Evolutionary conservation across 306 rosid species (phyloP).

Genomic region (Begonia peltatifolia): DNA sequence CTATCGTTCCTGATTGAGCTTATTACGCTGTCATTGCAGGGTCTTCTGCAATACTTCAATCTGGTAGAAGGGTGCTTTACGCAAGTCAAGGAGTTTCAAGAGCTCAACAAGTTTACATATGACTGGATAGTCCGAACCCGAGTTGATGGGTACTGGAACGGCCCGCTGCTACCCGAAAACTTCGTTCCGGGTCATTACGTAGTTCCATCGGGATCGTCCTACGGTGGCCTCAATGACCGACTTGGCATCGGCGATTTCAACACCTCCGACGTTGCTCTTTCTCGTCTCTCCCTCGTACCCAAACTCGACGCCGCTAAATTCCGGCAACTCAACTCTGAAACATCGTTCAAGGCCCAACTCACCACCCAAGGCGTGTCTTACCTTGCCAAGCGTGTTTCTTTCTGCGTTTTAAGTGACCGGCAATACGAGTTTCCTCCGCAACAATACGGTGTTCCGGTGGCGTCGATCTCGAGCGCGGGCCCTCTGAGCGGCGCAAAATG

Average conservation of each 20-base stretch:
- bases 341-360: constrained; percentile 70
- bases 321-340: constrained; percentile 55
- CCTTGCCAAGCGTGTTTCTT: constrained; percentile 35
- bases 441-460: constrained; percentile 71
- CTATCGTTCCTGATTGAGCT: background rate
- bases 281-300: constrained; percentile 55
- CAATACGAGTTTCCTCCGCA: constrained; percentile 44
- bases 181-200: constrained; percentile 39
- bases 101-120: constrained; percentile 38
- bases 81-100: constrained; percentile 39
- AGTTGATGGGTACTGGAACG: constrained; percentile 80
- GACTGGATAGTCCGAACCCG: constrained; percentile 90
- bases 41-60: constrained; percentile 66
- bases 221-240: constrained; percentile 78
- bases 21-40: constrained; percentile 23
- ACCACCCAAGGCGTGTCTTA: constrained; percentile 22
- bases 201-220: constrained; percentile 71
- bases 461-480: constrained; percentile 55
- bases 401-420: constrained; percentile 76
- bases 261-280: constrained; percentile 51
- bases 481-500: constrained; percentile 79
- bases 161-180: constrained; percentile 40
- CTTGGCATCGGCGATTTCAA: constrained; percentile 63
- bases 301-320: constrained; percentile 39
- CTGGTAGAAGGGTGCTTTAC: constrained; percentile 74